Conservation (phyloP, 2,329 filamentous ascomycete genomes). For the Thermothelomyces thermophilus region DNA sequence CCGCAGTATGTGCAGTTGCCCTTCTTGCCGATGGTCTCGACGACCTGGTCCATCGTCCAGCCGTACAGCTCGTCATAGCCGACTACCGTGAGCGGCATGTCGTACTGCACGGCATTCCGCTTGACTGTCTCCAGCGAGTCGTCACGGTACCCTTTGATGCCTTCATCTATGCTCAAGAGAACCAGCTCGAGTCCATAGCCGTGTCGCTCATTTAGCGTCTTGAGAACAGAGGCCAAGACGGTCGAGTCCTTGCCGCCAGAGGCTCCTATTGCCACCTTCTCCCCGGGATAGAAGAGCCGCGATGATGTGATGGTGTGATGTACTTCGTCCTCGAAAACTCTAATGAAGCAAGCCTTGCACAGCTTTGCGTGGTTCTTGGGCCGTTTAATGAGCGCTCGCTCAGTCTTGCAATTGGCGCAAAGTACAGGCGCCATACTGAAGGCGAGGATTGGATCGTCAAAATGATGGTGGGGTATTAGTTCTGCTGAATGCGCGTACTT, state of each 20-base stretch:
- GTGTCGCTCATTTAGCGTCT: conserved; percentile 86
- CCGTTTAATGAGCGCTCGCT: conserved; percentile 81
- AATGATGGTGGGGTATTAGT: too few species aligned
- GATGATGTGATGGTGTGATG: conserved; percentile 85
- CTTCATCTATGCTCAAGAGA: conserved; percentile 89
- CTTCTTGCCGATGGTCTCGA: conserved; percentile 93
- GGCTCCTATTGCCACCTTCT: conserved; percentile 87
- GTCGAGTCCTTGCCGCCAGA: conserved; percentile 98
- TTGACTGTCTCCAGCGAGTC: conserved; percentile 96
- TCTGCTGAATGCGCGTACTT: neutral
- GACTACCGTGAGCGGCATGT: conserved; percentile 85
- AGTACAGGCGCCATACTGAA: conserved; percentile 63
- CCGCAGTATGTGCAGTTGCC: conserved; percentile 99
- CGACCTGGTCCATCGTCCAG: conserved; percentile 99
- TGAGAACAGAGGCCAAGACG: conserved; percentile 87
- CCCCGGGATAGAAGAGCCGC: conserved; percentile 73
- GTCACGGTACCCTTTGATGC: conserved; percentile 93
- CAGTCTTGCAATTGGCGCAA: conserved; percentile 69
- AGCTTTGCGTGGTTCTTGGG: conserved; percentile 94
- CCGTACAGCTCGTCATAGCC: conserved; percentile 92
- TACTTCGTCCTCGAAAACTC: conserved; percentile 84
- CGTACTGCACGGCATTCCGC: conserved; percentile 83
- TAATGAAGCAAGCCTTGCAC: conserved; percentile 82
- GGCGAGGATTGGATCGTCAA: neutral
- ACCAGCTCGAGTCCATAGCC: conserved; percentile 80